phyloP scores from a whole-genome alignment of 345 rosid genomes.

The Citrus sinensis region DNA sequence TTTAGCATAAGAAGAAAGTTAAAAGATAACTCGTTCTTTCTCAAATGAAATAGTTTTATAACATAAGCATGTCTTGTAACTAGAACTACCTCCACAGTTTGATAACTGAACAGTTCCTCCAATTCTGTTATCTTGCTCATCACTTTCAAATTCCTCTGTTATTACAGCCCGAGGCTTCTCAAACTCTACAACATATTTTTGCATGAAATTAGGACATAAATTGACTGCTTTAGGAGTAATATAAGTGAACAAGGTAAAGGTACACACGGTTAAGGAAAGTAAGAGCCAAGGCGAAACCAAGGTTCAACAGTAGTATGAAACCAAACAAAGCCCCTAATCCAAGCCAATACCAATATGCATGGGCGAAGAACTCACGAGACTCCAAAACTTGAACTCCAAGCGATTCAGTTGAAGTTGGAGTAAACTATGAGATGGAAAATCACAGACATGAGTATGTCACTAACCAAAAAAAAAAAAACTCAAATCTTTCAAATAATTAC shows the following conservation, averaged over 20 bases:
- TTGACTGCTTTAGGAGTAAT: background rate
- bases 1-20: background rate
- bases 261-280: slow-evolving; percentile 49
- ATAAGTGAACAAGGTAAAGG: slow-evolving; percentile 16
- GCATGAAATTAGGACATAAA: background rate
- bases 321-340: slow-evolving; percentile 55
- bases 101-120: slow-evolving; percentile 32
- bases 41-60: background rate
- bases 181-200: slow-evolving; percentile 39
- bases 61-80: slow-evolving; percentile 19
- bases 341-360: slow-evolving; percentile 68
- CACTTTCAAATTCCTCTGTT: slow-evolving; percentile 29
- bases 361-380: slow-evolving; percentile 41
- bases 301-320: slow-evolving; percentile 48
- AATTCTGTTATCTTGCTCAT: slow-evolving; percentile 16
- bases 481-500: slow-evolving; percentile 31
- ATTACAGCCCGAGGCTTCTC: slow-evolving; percentile 48
- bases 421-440: slow-evolving; percentile 13
- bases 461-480: background rate
- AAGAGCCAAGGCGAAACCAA: slow-evolving; percentile 46
- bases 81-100: slow-evolving; percentile 13
- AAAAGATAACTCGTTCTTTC: background rate
- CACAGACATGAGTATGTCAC: background rate
- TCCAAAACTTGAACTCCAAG: slow-evolving; percentile 46
- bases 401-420: slow-evolving; percentile 19